Evolutionary conservation across 2,329 filamentous ascomycete genomes (phyloP).

Genomic region (Epichloe scottii): DNA sequence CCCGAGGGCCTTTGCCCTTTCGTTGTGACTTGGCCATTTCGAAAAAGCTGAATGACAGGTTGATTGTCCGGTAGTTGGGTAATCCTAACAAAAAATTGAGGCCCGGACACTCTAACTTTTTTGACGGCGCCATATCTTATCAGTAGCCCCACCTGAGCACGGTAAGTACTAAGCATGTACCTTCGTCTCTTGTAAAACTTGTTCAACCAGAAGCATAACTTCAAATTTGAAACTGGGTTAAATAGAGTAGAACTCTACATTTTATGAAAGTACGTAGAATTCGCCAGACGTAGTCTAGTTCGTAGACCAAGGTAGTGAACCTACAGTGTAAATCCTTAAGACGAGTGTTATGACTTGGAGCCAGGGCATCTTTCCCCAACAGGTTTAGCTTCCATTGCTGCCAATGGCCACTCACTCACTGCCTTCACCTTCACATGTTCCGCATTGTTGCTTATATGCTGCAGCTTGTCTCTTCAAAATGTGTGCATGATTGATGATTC

Average conservation of each 20-base stretch:
- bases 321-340: not conserved
- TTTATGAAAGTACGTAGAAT: too few relatives aligned
- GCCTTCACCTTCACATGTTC: not conserved
- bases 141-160: conserved; percentile 4
- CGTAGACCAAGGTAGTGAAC: not conserved
- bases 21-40: conserved; percentile 26
- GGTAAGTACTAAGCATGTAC: not conserved
- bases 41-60: not conserved
- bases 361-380: not conserved
- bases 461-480: not conserved
- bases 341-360: not conserved
- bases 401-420: too few relatives aligned
- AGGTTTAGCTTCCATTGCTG: not conserved
- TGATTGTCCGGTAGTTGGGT: not conserved
- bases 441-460: not conserved
- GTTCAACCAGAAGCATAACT: not conserved
- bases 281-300: too few relatives aligned
- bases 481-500: not conserved
- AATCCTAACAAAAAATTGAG: not conserved
- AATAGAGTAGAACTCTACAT: not conserved
- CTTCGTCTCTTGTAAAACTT: not conserved
- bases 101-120: conserved; percentile 6
- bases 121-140: conserved; percentile 9
- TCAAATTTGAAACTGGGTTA: not conserved
- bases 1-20: conserved; percentile 21